Evolutionary conservation across 257 asterid genomes (phyloP).

Genomic region (Penstemon newberryi): DNA sequence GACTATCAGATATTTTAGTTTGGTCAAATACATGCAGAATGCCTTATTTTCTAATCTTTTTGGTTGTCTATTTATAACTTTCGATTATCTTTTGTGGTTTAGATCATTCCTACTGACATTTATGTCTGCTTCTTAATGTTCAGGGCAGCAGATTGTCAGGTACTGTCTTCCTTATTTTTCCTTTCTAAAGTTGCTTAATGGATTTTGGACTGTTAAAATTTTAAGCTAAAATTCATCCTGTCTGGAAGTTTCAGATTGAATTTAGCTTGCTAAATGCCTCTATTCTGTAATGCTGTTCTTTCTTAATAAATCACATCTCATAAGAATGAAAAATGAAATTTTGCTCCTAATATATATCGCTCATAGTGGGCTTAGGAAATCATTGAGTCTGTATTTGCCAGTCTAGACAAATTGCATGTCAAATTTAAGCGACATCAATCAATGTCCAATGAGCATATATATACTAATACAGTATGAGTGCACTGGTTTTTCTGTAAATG

Average conservation of each 20-base stretch:
- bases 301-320: not conserved
- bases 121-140: conserved; percentile 37
- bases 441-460: not conserved
- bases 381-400: not conserved
- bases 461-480: not conserved
- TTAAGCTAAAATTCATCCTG: conserved; percentile 1
- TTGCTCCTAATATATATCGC: not conserved
- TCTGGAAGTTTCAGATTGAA: conserved; percentile 12
- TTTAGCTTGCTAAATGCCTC: conserved; percentile 3
- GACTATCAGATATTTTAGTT: not conserved
- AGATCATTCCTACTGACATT: conserved; percentile 29
- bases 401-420: not conserved
- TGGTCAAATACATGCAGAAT: conserved; percentile 16
- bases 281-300: too few relatives aligned
- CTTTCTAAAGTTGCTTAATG: conserved; percentile 6
- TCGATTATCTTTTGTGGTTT: conserved; percentile 14
- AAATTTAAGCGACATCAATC: too few relatives aligned
- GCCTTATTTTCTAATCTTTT: not conserved
- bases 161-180: conserved; percentile 27
- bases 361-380: not conserved
- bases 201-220: conserved; percentile 9
- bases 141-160: conserved; percentile 96
- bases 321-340: not conserved
- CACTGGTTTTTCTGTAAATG: not conserved
- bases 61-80: not conserved